Evolutionary conservation across 148 eudicot species (phyloP).

Genomic region (Spergularia bocconei): DNA sequence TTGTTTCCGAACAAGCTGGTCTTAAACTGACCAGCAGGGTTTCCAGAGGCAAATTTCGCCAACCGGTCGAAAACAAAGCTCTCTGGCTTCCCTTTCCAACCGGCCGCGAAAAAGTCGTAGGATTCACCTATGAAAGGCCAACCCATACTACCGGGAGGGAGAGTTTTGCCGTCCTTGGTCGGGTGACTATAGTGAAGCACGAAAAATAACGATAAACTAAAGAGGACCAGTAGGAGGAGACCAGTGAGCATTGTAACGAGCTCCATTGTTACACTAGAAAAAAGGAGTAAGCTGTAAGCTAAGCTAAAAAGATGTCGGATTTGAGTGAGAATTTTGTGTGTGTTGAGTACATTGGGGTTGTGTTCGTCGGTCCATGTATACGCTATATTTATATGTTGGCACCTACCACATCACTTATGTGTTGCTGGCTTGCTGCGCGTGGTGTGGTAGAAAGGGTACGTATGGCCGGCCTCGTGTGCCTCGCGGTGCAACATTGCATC

Average conservation of each 20-base stretch:
- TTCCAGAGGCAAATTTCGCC: slow-evolving; percentile 5
- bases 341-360: no score
- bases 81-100: slow-evolving; percentile 24
- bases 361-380: no score
- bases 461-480: no score
- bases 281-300: not conserved
- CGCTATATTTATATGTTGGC: no score
- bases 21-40: slow-evolving; percentile 13
- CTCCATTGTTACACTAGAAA: not conserved
- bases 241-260: not conserved
- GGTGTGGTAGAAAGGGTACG: no score
- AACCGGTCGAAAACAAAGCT: slow-evolving; percentile 22
- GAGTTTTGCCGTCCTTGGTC: slow-evolving; percentile 12
- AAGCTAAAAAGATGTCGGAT: no score
- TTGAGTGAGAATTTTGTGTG: not conserved
- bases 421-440: no score
- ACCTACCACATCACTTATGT: no score
- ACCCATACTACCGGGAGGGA: slow-evolving; percentile 22
- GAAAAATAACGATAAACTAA: slow-evolving; percentile 6
- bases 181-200: not conserved
- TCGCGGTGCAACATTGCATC: no score
- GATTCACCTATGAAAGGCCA: slow-evolving; percentile 28
- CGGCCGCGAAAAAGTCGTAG: slow-evolving; percentile 19
- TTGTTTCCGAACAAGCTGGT: slow-evolving; percentile 20
- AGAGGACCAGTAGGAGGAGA: not conserved